phyloP scores from a whole-genome alignment of 108 stramenopile genomes.

The Nitzschia sp. region DNA sequence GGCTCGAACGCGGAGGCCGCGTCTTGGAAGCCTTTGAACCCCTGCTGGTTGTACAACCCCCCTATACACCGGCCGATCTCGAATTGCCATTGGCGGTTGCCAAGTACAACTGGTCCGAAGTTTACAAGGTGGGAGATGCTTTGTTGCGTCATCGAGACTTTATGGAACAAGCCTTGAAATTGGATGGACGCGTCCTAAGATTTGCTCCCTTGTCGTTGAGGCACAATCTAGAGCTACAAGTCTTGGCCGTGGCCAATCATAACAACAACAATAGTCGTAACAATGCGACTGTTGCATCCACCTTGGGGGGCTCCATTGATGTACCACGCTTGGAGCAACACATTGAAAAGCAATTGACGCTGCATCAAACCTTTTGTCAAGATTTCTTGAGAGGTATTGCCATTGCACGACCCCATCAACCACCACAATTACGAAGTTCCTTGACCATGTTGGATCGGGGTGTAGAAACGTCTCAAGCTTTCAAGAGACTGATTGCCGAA shows the following conservation, averaged over 20 bases:
- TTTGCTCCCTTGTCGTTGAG: conserved; percentile 1
- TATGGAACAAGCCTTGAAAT: conserved; percentile 27
- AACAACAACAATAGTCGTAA: not conserved
- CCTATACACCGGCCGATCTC: conserved; percentile 13
- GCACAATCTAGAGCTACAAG: conserved; percentile 19
- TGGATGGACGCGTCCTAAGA: conserved; percentile 30
- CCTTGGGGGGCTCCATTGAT: conserved; percentile 7
- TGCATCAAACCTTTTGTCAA: conserved; percentile 30
- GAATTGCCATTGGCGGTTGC: conserved; percentile 38
- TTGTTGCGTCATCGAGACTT: conserved; percentile 26
- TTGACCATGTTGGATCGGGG: conserved; percentile 42
- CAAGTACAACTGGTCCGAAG: conserved; percentile 29
- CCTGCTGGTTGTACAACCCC: not conserved
- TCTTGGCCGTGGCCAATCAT: conserved; percentile 29
- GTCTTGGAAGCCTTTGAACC: conserved; percentile 25
- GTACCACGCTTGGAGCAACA: conserved; percentile 9
- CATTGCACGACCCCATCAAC: conserved; percentile 16
- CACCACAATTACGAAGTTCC: conserved; percentile 5
- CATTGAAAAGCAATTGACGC: conserved; percentile 13
- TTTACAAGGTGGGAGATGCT: conserved; percentile 26
- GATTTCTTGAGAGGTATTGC: conserved; percentile 41
- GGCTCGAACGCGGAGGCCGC: conserved; percentile 27
- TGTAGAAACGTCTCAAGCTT: conserved; percentile 40
- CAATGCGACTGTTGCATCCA: not conserved
- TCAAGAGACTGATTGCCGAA: conserved; percentile 39